Base-by-base conservation (phyloP, 805 yeast genomes). In the Pichia scutulata region DNA sequence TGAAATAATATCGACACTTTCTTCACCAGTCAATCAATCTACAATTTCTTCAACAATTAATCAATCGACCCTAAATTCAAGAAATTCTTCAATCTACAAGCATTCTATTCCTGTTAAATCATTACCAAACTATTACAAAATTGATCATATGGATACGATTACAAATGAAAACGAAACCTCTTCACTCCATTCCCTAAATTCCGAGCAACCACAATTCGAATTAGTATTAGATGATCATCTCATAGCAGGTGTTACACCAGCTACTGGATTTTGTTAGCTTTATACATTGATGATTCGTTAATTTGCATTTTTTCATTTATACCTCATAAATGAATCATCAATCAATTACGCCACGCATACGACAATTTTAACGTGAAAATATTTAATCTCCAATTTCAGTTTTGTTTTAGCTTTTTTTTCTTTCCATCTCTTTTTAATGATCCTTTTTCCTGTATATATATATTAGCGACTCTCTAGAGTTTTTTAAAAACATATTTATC, bases 151-250 rank as follows among this genome's bases (percentile, higher is more conserved):
- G 18, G 43, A 33, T 33, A 16, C 37, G 6, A 33, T 33, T 7
- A 16, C 21, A 2, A 41, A 41, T 41, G 43, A 43, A 12, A 25
- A 12, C 6, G 49, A 52, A 14, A 9, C 23, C 14, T 21, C 47
- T n/a, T 47, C 53, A 4, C 12, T 28, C 12, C 23, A 14, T 30
- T 47, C 48, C 12, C 13, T 26, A 16, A 33, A 33, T 7, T n/a
- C 23, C 19, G 23, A 18, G 2, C 41, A 49, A 33, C 22, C 30
- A 7, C 42, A 48, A 25, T 54, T 44, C 18, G 43, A 24, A 24
- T 23, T 55, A 4, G 57, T 52, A 4, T 39, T 46, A 9, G 57
- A 54, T 40, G 51, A 52, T 36, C 49, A 41, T 33, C 40, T 55
- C 19, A 33, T 52, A 26, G 55, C 55, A 5, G 58, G 56, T 16